Base-by-base conservation (phyloP, 2,329 filamentous ascomycete species). In the Hypoxylon sp. region DNA sequence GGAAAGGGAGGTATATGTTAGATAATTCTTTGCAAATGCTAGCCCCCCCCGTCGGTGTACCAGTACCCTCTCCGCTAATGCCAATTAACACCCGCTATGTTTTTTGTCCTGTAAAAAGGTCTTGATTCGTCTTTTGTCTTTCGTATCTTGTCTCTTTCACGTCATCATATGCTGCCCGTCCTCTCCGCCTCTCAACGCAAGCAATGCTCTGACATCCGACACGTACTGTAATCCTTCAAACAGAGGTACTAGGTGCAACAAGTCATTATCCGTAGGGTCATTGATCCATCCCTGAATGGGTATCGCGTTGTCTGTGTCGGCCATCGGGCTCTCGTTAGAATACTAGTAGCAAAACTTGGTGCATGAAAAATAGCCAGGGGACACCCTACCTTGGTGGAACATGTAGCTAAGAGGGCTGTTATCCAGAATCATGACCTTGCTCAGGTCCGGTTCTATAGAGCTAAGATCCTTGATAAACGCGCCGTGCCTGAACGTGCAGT, bases 231-330 rank as follows among this genome's bases (percentile, higher is more conserved):
- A 81, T 17, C 93, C 95, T 80, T 99, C 95, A 46, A 99, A 84
- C 72, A 98, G 83, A 30, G 95, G 95, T 61, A 99, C 89, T 63
- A 99, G 84, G 78, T 98, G 93, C 78, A 98, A 85, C 69, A 99
- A 84, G 75, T 97, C 94, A 76, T 94, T 95, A 79, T 99, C 95
- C 24, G 95, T 98, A 20, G 95, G 95, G 80, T 99, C 95, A 78
- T 90, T 97, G 80, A 99, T 98, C 95, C 95, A 99, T 74, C 95
- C 95, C 81, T 98, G 94, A 75, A 99, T 98, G 2, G 95, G 95
- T 73, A 99, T 97, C 52, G 95, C 95, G 80, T 99, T 99, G 78
- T 99, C 95, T 99, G 74, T 55, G 61, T 54, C 5, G 11, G 56
- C 44, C 44, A n/a, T 15, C 2, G 20, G 20, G 15, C n/a, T 49